phyloP scores from a whole-genome alignment of 2,329 filamentous ascomycete genomes.

The Tetracladium maxilliforme region DNA sequence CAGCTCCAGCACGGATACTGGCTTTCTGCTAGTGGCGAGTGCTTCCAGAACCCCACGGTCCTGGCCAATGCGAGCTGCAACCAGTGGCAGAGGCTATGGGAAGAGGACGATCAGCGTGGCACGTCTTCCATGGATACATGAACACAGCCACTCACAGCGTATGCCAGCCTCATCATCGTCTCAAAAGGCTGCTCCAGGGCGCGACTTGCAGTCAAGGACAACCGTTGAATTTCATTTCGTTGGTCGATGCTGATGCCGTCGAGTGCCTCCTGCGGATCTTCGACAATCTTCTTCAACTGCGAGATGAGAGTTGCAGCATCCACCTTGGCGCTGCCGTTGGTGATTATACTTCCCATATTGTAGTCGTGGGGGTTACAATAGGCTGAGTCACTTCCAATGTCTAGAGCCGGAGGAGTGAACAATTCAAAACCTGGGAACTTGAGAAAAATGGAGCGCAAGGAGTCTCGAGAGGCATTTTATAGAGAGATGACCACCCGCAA shows the following conservation, averaged over 20 bases:
- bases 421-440: too few species aligned
- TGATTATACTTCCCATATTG: too few species aligned
- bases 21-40: conserved; percentile 1
- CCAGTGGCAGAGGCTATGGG: conserved; percentile 1
- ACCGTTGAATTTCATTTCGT: conserved; percentile 1
- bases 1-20: conserved; percentile 1
- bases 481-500: too few species aligned
- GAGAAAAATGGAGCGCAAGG: too few species aligned
- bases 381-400: too few species aligned
- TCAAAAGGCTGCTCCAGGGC: conserved; percentile 1
- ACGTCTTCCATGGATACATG: conserved; percentile 1
- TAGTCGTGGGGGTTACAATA: too few species aligned
- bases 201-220: neutral
- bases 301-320: too few species aligned
- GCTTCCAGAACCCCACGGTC: conserved; percentile 2
- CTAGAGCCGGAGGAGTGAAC: too few species aligned
- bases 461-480: too few species aligned
- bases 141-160: conserved; percentile 1
- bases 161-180: conserved; percentile 1
- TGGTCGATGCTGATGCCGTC: neutral
- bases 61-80: conserved; percentile 1
- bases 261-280: neutral
- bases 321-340: too few species aligned
- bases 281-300: conserved; percentile 1
- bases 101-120: too few species aligned